Conservation (phyloP, 108 stramenopile genomes). For the Skeletonema costatum region DNA sequence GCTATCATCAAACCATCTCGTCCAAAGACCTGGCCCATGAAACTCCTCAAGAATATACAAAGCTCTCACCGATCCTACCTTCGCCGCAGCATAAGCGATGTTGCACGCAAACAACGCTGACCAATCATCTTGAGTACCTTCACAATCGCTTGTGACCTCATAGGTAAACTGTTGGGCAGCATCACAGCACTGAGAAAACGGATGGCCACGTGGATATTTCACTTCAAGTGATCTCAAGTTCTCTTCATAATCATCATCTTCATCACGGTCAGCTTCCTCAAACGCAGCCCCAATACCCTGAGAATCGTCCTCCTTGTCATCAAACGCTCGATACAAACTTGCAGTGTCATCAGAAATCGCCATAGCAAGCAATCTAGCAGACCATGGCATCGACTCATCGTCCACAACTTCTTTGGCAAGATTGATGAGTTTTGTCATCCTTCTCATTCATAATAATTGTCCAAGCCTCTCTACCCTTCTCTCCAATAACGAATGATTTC, state of each 20-base stretch:
- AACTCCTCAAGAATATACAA: neutral
- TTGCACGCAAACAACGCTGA: neutral
- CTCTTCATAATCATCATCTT: neutral
- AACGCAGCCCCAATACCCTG: neutral
- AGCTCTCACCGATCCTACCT: neutral
- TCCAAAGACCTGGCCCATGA: neutral
- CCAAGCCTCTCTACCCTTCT: constrained; percentile 12
- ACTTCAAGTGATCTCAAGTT: too few relatives aligned
- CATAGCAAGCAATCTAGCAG: constrained; percentile 16
- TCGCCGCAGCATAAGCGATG: neutral
- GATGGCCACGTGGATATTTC: neutral
- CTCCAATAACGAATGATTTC: constrained; percentile 16
- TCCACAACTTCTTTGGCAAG: neutral
- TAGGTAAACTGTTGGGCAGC: too few relatives aligned
- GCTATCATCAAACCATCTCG: neutral
- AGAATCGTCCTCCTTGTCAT: neutral
- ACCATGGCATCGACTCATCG: constrained; percentile 11
- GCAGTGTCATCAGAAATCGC: constrained; percentile 13
- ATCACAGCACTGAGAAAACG: neutral
- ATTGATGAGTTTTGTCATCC: neutral
- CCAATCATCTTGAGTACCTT: neutral
- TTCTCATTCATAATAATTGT: neutral
- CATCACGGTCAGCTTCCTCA: neutral
- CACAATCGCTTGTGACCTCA: neutral
- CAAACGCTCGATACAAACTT: neutral